Evolutionary conservation across 192 early-diverging fungal species (phyloP), one percentile per base, ranked within the genome.

Genomic region (Obelidium mucronatum): DNA sequence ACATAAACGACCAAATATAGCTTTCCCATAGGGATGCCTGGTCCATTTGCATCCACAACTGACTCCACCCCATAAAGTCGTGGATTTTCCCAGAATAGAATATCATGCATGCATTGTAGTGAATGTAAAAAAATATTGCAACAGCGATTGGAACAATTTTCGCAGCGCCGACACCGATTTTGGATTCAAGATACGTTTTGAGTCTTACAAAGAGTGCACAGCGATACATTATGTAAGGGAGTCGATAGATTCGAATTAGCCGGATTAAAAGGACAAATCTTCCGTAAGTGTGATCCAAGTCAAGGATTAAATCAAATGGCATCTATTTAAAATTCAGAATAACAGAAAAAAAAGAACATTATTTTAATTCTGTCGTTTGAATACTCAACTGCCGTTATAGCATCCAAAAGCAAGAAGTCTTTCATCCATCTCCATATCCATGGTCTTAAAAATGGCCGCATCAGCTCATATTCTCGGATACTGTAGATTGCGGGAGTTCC

Each of bases 51-150:
- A 44, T 31, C 67, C 67, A 69, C 48, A 51, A 6, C 6, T n/a
- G 11, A 3, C 1, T 30, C 67, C 67, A 69, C 19, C 67, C 67
- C 17, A 53, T 44, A 54, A 69, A 69, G 26, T 44, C 67, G 15
- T 19, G 19, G 22, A 78, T 56, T 17, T 40, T 65, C 13, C 76
- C 78, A 26, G 55, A 17, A 26, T 44, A 74, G 33, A 19, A 79
- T n/a, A 51, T 26, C 11, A 54, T 24, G 51, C 78, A 79, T 1
- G 67, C 77, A 30, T 79, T 79, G 48, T 73, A 15, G n/a, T n/a
- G n/a, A n/a, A n/a, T n/a, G n/a, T n/a, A n/a, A n/a, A 30, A 31
- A 28, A 79, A 39, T 8, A 79, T 58, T 19, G 17, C 65, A 1
- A 3, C 28, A 13, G 40, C 13, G 15, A 76, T 37, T 22, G 40